phyloP scores from a whole-genome alignment of 2,329 filamentous ascomycete genomes.

The Colletotrichum salicis region DNA sequence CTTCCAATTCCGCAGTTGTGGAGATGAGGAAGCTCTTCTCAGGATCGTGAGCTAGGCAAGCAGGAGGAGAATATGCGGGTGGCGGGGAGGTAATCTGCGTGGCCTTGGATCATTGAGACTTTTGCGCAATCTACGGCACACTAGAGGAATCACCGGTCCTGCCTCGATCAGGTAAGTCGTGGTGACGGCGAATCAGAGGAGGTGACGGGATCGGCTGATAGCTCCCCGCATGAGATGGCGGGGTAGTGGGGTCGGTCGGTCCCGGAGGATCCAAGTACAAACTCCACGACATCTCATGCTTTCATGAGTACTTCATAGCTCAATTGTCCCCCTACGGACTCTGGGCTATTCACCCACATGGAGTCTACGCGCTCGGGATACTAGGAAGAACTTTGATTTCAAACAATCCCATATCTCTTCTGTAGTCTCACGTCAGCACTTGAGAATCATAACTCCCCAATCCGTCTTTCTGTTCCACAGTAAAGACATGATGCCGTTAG shows the following conservation, averaged over 20 bases:
- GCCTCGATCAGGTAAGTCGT: slow-evolving; percentile 28
- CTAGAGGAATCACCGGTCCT: not conserved
- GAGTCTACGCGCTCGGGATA: too few relatives aligned
- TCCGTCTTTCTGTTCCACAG: not conserved
- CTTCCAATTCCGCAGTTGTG: not conserved
- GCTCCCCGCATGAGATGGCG: slow-evolving; percentile 24
- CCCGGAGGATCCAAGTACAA: not conserved
- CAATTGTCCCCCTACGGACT: not conserved
- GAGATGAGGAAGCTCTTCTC: not conserved
- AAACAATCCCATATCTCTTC: not conserved
- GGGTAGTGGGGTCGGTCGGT: slow-evolving; percentile 14
- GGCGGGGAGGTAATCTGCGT: not conserved
- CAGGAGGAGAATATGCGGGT: not conserved
- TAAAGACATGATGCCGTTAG: not conserved
- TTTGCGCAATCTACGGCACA: not conserved
- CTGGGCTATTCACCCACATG: not conserved
- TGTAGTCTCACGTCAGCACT: slow-evolving; percentile 25
- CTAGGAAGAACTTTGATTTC: not conserved
- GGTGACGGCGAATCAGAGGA: slow-evolving; percentile 23
- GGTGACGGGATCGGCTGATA: not conserved
- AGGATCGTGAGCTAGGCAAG: not conserved
- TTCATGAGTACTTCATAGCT: too few relatives aligned
- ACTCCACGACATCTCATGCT: not conserved
- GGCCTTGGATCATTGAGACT: not conserved
- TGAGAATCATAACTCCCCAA: not conserved